Evolutionary conservation across 495 filamentous ascomycete species (phyloP), one percentile per base, ranked within the genome.

Genomic region (Astrothelium macrocarpum): DNA sequence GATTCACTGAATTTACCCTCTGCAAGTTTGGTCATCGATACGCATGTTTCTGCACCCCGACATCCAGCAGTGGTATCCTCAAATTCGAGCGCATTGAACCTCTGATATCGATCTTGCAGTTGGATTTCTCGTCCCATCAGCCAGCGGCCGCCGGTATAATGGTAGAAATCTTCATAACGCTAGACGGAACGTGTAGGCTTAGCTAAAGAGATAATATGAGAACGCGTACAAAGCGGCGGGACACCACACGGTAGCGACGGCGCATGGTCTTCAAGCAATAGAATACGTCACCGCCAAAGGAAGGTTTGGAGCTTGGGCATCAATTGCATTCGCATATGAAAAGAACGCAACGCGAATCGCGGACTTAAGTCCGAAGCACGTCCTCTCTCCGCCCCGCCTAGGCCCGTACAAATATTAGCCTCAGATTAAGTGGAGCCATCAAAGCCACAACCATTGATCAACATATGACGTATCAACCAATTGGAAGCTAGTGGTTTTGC

Each of bases 1-100:
- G 28, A 72, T 71, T 78, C 78, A 62, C 74, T 79, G 65, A 74
- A 76, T 53, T 71, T 70, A 49, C 74, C 74, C 63, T 78, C 75
- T 25, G 70, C 68, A 59, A 74, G 56, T 60, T 76, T 77, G 36
- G 26, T 39, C 28, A 63, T 53, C 9, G 28, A 32, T 16, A 63
- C 39, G 18, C 39, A 53, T 2, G 23, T 18, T 46, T 56, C 12
- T 14, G 36, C 43, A 46, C 61, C 26, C 18, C 12, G 14, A 29
- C 23, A 1, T 16, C 14, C 11, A 39, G 43, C 61, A 9, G 43
- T 43, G 26, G 56, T 29, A 10, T 28, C 3, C 28, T 31, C 12
- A 29, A 63, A 43, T 43, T 63, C 43, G 36, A 2, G 39, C 32
- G 56, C 45, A 25, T 63, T 53, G 43, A 62, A 63, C 2, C 29